phyloP scores from a whole-genome alignment of 1,139 yeast genomes.

The Yamadazyma pseudoaaseri region DNA sequence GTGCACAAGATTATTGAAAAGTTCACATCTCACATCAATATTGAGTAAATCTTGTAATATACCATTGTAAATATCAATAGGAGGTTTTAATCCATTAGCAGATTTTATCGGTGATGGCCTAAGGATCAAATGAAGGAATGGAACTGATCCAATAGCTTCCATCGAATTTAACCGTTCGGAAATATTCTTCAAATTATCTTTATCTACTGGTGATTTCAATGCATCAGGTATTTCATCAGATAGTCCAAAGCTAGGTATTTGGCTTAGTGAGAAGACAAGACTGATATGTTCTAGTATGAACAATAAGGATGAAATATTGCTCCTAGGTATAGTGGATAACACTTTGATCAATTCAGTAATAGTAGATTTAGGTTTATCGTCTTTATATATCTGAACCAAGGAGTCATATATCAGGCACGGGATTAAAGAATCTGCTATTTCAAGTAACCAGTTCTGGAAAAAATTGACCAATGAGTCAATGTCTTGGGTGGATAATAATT shows the following conservation, averaged over 20 bases:
- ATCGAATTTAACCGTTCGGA: conserved; percentile 29
- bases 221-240: conserved; percentile 27
- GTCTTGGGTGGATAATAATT: conserved; percentile 14
- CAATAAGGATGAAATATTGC: conserved; percentile 40
- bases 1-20: conserved; percentile 26
- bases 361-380: conserved; percentile 2
- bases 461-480: conserved; percentile 26
- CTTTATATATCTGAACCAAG: conserved; percentile 24
- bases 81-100: conserved; percentile 44
- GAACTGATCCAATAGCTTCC: conserved; percentile 39
- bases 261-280: conserved; percentile 22
- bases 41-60: conserved; percentile 31
- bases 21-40: conserved; percentile 22
- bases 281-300: conserved; percentile 38
- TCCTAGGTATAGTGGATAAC: conserved; percentile 38
- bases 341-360: conserved; percentile 23
- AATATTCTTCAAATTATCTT: conserved; percentile 11
- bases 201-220: conserved; percentile 15
- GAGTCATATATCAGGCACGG: conserved; percentile 44
- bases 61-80: conserved; percentile 25
- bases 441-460: conserved; percentile 42
- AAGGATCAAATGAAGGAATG: conserved; percentile 41
- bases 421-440: conserved; percentile 43
- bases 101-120: conserved; percentile 41
- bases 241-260: conserved; percentile 28